Evolutionary conservation across 495 filamentous ascomycete species (phyloP).

Genomic region (Cenococcum geophilum): DNA sequence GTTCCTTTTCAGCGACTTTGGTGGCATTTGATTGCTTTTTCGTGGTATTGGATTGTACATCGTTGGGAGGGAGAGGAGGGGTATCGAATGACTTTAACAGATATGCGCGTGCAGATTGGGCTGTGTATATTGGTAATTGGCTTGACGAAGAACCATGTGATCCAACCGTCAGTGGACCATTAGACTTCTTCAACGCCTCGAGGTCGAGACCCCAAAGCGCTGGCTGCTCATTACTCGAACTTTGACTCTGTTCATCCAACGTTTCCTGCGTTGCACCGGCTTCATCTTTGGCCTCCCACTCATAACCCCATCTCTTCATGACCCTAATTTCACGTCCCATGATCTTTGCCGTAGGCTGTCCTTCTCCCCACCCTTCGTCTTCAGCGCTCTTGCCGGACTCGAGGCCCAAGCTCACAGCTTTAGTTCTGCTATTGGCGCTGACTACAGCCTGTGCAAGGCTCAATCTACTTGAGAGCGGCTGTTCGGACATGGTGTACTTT

Average conservation of each 20-base stretch:
- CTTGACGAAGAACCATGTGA: constrained; percentile 24
- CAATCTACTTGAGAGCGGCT: constrained; percentile 72
- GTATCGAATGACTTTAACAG: constrained; percentile 54
- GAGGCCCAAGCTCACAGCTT: constrained; percentile 67
- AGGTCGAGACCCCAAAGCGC: constrained; percentile 76
- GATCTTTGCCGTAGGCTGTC: constrained; percentile 63
- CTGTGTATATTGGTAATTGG: constrained; percentile 59
- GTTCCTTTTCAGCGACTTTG: constrained; percentile 48
- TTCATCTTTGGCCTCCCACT: constrained; percentile 48
- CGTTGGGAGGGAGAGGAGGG: constrained; percentile 20
- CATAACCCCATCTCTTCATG: constrained; percentile 70
- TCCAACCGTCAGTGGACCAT: constrained; percentile 25
- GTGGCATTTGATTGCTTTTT: constrained; percentile 37
- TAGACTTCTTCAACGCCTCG: constrained; percentile 52
- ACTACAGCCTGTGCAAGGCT: constrained; percentile 76
- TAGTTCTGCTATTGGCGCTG: constrained; percentile 66
- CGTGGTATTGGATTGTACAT: constrained; percentile 5
- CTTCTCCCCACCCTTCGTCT: constrained; percentile 65
- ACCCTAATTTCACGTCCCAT: constrained; percentile 67
- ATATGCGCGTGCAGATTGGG: constrained; percentile 57
- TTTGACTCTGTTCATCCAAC: constrained; percentile 17
- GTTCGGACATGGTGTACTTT: constrained; percentile 73
- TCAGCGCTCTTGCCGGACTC: constrained; percentile 61
- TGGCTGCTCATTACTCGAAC: constrained; percentile 41
- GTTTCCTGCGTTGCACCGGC: constrained; percentile 33